Percentiles rank a stretch among this genome's conserved stretches.
Conservation (phyloP, 2,329 filamentous ascomycete genomes). For the Aureobasidium sp. region DNA sequence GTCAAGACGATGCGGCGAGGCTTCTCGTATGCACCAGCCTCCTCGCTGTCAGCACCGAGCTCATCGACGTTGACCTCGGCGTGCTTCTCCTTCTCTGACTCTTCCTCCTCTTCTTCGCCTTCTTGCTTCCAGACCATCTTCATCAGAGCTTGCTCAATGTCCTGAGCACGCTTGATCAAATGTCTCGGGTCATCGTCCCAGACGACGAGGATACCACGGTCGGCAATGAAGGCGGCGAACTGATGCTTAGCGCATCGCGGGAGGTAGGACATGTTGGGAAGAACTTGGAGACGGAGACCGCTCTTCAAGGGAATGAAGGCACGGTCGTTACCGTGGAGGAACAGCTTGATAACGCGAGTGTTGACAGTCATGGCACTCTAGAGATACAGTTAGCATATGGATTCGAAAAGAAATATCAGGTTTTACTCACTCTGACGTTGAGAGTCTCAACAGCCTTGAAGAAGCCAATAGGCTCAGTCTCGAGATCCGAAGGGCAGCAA, state of each 20-base stretch:
- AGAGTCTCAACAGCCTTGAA: slow-evolving; percentile 41
- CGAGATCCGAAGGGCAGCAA: slow-evolving; percentile 40
- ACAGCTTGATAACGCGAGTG: slow-evolving; percentile 53
- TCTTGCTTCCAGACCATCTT: slow-evolving; percentile 49
- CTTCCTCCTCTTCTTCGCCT: slow-evolving; percentile 29
- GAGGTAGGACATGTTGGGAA: slow-evolving; percentile 49
- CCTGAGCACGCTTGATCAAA: slow-evolving; percentile 43
- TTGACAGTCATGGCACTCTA: slow-evolving; percentile 61
- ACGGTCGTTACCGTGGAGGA: slow-evolving; percentile 42
- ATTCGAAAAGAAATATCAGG: background rate
- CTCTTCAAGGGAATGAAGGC: slow-evolving; percentile 51
- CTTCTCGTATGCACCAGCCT: slow-evolving; percentile 28
- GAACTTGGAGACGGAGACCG: slow-evolving; percentile 53
- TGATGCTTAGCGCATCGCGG: slow-evolving; percentile 55
- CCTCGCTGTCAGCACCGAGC: slow-evolving; percentile 26
- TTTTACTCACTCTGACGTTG: slow-evolving; percentile 45
- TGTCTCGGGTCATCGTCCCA: slow-evolving; percentile 56
- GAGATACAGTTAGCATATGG: slow-evolving; percentile 11
- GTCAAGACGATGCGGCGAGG: slow-evolving; percentile 45
- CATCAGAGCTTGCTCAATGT: slow-evolving; percentile 46
- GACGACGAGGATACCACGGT: slow-evolving; percentile 49
- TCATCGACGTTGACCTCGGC: slow-evolving; percentile 25
- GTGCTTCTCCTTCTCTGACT: slow-evolving; percentile 27
- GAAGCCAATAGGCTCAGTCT: slow-evolving; percentile 37
- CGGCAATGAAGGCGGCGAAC: slow-evolving; percentile 55